These are phyloP conservation scores for Saksenaea vasiformis DNA, from an alignment of 371 early-diverging fungal genomes.

Conservation along the genomic window DNA sequence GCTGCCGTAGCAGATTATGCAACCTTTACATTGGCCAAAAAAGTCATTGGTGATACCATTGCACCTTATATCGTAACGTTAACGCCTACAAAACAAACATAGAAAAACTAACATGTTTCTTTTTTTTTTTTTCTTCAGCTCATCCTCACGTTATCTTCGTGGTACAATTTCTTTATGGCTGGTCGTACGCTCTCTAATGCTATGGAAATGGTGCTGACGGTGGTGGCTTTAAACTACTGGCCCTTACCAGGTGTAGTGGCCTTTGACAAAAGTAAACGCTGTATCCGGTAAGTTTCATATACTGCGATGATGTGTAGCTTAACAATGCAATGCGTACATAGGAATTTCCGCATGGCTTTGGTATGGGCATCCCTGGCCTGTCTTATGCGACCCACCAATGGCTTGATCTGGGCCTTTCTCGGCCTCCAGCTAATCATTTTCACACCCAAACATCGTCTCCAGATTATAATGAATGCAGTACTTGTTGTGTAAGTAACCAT, in stretches of 20 bases:
- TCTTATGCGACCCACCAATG: slow-evolving; percentile 85
- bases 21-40: slow-evolving; percentile 69
- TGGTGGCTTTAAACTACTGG: slow-evolving; percentile 76
- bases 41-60: slow-evolving; percentile 31
- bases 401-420: slow-evolving; percentile 77
- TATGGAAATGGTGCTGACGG: slow-evolving; percentile 67
- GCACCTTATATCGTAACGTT: slow-evolving; percentile 39
- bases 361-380: slow-evolving; percentile 75
- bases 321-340: no score
- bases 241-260: slow-evolving; percentile 42
- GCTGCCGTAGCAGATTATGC: slow-evolving; percentile 76
- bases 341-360: slow-evolving; percentile 54
- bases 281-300: neutral
- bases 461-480: slow-evolving; percentile 31
- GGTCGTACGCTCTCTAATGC: slow-evolving; percentile 78
- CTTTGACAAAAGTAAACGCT: neutral
- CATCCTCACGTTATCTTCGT: slow-evolving; percentile 71
- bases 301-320: no score
- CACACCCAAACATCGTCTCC: slow-evolving; percentile 9
- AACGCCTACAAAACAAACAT: neutral
- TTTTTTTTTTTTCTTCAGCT: slow-evolving; percentile 49
- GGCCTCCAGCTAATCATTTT: slow-evolving; percentile 55
- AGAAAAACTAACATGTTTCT: neutral
- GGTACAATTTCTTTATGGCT: slow-evolving; percentile 80
- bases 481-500: slow-evolving; percentile 29